Evolutionary conservation across 2,329 filamentous ascomycete species (phyloP).

Genomic region (Fusarium praegraminearum): DNA sequence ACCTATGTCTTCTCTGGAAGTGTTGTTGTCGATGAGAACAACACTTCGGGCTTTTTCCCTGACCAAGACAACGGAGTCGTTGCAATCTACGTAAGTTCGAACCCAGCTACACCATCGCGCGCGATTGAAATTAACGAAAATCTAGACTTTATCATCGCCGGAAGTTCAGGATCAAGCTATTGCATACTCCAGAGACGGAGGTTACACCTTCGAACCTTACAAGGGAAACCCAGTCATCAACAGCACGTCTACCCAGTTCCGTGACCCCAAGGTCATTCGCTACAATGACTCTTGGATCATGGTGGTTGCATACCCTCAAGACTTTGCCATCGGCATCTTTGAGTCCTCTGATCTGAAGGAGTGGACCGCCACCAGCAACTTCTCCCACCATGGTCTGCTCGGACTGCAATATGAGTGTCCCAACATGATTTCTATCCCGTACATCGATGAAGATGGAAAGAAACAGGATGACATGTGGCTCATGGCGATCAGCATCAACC

Average conservation of each 20-base stretch:
- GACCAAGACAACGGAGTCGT: constrained; percentile 71
- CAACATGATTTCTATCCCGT: constrained; percentile 68
- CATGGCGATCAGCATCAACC: constrained; percentile 66
- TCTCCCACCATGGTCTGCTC: constrained; percentile 63
- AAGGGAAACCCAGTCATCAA: constrained; percentile 70
- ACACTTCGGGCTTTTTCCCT: constrained; percentile 74
- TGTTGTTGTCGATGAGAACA: constrained; percentile 70
- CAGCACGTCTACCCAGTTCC: constrained; percentile 67
- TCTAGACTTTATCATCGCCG: constrained; percentile 42
- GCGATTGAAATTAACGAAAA: neutral
- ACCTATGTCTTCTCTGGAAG: constrained; percentile 66
- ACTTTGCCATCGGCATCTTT: constrained; percentile 70
- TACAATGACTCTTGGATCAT: constrained; percentile 69
- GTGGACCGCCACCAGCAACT: constrained; percentile 67
- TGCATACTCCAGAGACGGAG: constrained; percentile 71
- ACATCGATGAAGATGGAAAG: constrained; percentile 53
- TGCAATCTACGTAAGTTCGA: constrained; percentile 56
- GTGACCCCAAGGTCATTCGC: constrained; percentile 74
- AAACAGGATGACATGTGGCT: constrained; percentile 53
- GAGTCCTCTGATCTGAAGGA: constrained; percentile 68
- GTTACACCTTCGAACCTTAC: constrained; percentile 72
- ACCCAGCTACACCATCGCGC: neutral
- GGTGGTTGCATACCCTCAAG: constrained; percentile 63
- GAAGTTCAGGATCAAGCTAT: constrained; percentile 66
- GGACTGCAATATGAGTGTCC: constrained; percentile 73